Evolutionary conservation across 139 green algal genomes (phyloP), one percentile per base, ranked within the genome.

Genomic region (Chlorella sp.): DNA sequence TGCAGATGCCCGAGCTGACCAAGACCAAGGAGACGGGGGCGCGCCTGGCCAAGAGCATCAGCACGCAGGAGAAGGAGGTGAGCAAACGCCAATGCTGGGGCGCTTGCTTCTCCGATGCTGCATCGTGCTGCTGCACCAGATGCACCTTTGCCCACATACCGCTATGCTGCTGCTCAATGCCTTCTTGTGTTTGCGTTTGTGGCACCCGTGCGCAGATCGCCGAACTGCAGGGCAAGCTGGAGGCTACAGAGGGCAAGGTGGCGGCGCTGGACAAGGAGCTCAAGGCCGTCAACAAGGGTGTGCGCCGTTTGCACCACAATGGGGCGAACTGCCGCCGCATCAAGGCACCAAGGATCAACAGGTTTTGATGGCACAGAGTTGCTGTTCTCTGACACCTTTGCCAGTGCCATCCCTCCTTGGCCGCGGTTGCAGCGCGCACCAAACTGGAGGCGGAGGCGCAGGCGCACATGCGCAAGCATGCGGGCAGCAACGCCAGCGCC

Each of bases 21-120:
- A 71, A 67, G 17, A 71, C 82, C 35, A 80, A 83, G 60, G 87
- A 93, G 72, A 84, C 91, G 74, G 73, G 86, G 20, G 62, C 27
- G 0, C 87, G 88, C 22, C 60, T 88, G 33, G 23, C 29, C 14
- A 80, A 80, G 60, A 77, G 77, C 59, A 78, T 94, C 23, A 83
- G 77, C 62, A 35, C 55, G 0, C 60, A 60, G 14, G 50, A 75
- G 67, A 81, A 80, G 68, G 84, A 90, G 72, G 62, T 87, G 49
- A 62, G 65, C 30, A 17, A 10, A 55, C 42, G n/a, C n/a, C n/a
- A n/a, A n/a, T n/a, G n/a, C n/a, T n/a, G n/a, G n/a, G n/a, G n/a
- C n/a, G n/a, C n/a, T n/a, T n/a, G n/a, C n/a, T n/a, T n/a, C n/a
- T n/a, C n/a, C n/a, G n/a, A n/a, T n/a, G n/a, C n/a, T n/a, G n/a